These are phyloP conservation scores for Myriosclerotinia duriaeana DNA, from an alignment of 2,329 filamentous ascomycete genomes.

Conservation along the genomic window DNA sequence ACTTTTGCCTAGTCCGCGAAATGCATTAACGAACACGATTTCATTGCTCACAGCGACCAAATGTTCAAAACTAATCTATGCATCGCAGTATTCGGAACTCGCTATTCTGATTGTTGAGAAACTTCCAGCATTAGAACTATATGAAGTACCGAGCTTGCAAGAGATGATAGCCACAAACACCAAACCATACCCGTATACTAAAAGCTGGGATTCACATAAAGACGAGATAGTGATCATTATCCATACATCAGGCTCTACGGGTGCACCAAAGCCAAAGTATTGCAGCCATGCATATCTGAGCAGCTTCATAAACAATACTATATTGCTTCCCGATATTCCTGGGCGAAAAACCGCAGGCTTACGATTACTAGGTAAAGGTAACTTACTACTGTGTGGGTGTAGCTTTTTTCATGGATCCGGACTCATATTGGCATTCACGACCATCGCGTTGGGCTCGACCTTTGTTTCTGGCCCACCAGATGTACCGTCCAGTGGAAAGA, in stretches of 20 bases:
- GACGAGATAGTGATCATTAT: conserved; percentile 43
- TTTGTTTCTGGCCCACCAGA: conserved; percentile 26
- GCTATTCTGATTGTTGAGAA: conserved; percentile 13
- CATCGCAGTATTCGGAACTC: conserved; percentile 16
- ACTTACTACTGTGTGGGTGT: conserved; percentile 1
- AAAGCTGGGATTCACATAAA: conserved; percentile 41
- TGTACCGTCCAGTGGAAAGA: conserved; percentile 22
- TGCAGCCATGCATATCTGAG: conserved; percentile 46
- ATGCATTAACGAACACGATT: conserved; percentile 30
- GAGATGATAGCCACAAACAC: conserved; percentile 35
- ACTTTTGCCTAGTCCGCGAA: conserved; percentile 29
- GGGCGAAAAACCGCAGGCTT: conserved; percentile 1
- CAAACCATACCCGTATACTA: conserved; percentile 38
- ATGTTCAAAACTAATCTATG: conserved; percentile 28
- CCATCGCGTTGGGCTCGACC: conserved; percentile 18
- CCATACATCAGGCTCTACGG: conserved; percentile 51
- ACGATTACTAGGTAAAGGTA: not conserved
- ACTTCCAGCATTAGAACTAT: conserved; percentile 18
- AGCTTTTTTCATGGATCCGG: conserved; percentile 32
- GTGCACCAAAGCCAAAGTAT: conserved; percentile 58
- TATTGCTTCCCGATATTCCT: conserved; percentile 9
- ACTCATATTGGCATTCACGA: conserved; percentile 2
- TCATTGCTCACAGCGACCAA: conserved; percentile 27
- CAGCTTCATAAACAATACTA: conserved; percentile 40
- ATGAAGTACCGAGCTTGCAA: conserved; percentile 33